phyloP scores from a whole-genome alignment of 2,329 filamentous ascomycete genomes.

The Metarhizium sp. region DNA sequence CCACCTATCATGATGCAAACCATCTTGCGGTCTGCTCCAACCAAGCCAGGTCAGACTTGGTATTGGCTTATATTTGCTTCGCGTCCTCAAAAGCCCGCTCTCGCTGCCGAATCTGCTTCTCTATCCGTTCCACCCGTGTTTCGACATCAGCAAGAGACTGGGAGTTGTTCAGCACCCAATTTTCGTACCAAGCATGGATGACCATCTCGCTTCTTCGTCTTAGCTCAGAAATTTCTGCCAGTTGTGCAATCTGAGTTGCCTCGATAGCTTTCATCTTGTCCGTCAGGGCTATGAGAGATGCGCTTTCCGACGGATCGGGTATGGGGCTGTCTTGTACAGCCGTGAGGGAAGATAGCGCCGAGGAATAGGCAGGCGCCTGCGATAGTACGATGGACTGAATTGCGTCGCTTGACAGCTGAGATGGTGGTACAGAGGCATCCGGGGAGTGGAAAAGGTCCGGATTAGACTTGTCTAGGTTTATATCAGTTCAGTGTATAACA shows the following conservation, averaged over 20 bases:
- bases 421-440: constrained; percentile 35
- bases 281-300: constrained; percentile 45
- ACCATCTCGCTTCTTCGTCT: constrained; percentile 52
- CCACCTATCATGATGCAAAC: no score
- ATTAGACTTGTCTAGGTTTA: constrained; percentile 37
- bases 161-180: constrained; percentile 57
- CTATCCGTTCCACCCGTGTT: constrained; percentile 53
- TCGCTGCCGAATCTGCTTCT: constrained; percentile 53
- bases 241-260: constrained; percentile 52
- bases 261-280: constrained; percentile 55
- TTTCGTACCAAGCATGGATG: constrained; percentile 65
- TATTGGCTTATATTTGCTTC: constrained; percentile 20
- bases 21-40: no score
- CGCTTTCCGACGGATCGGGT: constrained; percentile 44
- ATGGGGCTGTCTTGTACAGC: constrained; percentile 47
- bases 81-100: constrained; percentile 50
- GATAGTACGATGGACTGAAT: constrained; percentile 46
- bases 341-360: constrained; percentile 47
- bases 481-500: not conserved
- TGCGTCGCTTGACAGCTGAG: constrained; percentile 40
- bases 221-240: constrained; percentile 52
- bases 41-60: no score
- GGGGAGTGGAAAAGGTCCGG: constrained; percentile 46
- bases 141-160: constrained; percentile 65
- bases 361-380: constrained; percentile 45